Base-by-base conservation (phyloP, 768 basidiomycete species). In the Rickenella mellea region DNA sequence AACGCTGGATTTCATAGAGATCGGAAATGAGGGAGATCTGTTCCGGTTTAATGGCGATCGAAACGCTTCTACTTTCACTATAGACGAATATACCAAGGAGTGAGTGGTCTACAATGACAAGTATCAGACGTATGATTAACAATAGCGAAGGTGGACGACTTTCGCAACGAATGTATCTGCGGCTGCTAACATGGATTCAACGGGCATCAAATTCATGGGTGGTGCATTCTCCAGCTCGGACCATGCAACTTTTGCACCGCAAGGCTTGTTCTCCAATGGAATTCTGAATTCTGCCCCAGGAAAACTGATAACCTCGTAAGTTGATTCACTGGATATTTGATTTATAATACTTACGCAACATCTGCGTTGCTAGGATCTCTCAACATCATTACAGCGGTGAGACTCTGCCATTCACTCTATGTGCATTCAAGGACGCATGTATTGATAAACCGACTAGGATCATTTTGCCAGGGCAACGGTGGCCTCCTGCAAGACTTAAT, bases 1-100 rank as follows among this genome's bases (percentile, higher is more conserved):
- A 29, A 60, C 58, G 1, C 63, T 80, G 17, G 76, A 78, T 42
- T 67, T 69, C n/a, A 63, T 80, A 41, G 76, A 80, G 50, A 67
- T 77, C 36, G 78, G 78, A 9, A 80, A 82, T 39, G 76, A 80
- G 56, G 63, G 76, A 0, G 75, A 81, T 53, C 54, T 79, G 10
- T 80, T 77, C 54, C 31, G 27, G 15, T 59, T 58, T 41, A 74
- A 75, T 43, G 71, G 70, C 2, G 53, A 59, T 10, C 62, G 76
- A 39, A 40, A 62, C 26, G 17, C 43, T 4, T 50, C 51, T 5
- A 54, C 48, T 12, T 76, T 68, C 48, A 69, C 54, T 37, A 54
- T 66, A 17, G 48, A 58, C 5, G 58, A 73, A 54, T 78, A 76
- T 49, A 67, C 73, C 25, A 40, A 53, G 38, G 65, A 78, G 78